Evolutionary conservation across 179 eudicot species (phyloP), one percentile per base, ranked within the genome.

Genomic region (Heliamphora pulchella): DNA sequence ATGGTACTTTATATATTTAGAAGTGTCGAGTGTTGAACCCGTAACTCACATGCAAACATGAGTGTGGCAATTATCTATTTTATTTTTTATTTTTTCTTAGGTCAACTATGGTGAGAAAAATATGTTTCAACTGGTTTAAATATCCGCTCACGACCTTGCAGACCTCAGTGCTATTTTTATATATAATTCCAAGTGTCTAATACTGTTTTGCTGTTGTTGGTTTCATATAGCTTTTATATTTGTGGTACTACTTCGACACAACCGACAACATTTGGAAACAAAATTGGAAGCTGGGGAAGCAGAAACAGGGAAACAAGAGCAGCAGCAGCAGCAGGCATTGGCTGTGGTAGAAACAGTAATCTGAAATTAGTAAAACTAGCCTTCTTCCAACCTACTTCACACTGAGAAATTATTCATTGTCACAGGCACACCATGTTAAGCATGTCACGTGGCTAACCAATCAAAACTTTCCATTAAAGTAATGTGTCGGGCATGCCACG

Each of bases 221-320:
- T 63, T 82, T 73, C 67, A 14, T 85, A 87, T 85, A 95, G 98
- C 92, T 61, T 95, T 95, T 72, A 78, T 95, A 67, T 82, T 87
- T 79, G 78, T 93, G 63, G 98, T 95, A 77, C 80, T 95, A 74
- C 75, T 95, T 22, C 91, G 90, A 75, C 88, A 88, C 81, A 79
- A 75, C 76, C 83, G 87, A 69, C 97, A 90, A 80, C 71, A 84
- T 71, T 77, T 85, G n/a, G 85, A 66, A 77, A 76, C 61, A 54
- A 75, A 78, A 61, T 63, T 48, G 74, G 87, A 68, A 70, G 86
- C 41, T 64, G 80, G 75, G 80, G 79, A 66, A 64, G 82, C n/a
- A 6, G 79, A 71, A 72, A 81, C 65, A 71, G 79, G 41, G 9
- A 78, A 78, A 69, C 81, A 31, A 0, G 81, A 67, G 75, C 81